Percentiles rank a stretch among this genome's conserved stretches.
These are phyloP conservation scores for Hydnum rufescens DNA, from an alignment of 768 basidiomycete genomes.

Conservation along the genomic window DNA sequence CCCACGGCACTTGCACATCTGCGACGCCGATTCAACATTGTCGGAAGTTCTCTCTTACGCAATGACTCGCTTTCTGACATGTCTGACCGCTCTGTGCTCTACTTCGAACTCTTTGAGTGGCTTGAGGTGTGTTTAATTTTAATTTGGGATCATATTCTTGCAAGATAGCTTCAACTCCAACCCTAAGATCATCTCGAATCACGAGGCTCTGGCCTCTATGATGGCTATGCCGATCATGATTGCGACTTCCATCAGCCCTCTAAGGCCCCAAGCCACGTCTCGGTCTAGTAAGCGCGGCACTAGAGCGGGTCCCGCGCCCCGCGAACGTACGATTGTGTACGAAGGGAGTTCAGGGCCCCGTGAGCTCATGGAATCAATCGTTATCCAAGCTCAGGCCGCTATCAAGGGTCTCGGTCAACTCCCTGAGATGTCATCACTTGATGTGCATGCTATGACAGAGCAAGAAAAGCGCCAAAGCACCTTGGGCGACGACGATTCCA, in stretches of 20 bases:
- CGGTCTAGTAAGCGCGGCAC: conserved; percentile 17
- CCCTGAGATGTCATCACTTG: conserved; percentile 20
- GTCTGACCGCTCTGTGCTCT: conserved; percentile 69
- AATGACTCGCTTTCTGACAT: conserved; percentile 91
- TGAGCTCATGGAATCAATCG: conserved; percentile 77
- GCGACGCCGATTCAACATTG: conserved; percentile 72
- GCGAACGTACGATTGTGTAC: conserved; percentile 70
- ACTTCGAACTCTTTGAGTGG: conserved; percentile 84
- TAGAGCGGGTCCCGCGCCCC: conserved; percentile 25
- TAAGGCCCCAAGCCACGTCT: conserved; percentile 28
- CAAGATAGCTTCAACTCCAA: too few relatives aligned
- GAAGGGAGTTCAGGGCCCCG: conserved; percentile 83
- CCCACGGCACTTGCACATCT: conserved; percentile 85
- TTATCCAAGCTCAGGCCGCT: conserved; percentile 83
- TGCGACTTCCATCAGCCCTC: conserved; percentile 43
- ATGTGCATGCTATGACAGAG: conserved; percentile 65
- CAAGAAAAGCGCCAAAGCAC: conserved; percentile 67
- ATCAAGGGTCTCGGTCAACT: conserved; percentile 65
- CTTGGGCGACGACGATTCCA: conserved; percentile 25
- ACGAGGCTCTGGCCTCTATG: conserved; percentile 85
- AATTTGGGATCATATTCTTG: neutral
- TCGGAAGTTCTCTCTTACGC: conserved; percentile 66
- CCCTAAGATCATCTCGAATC: conserved; percentile 68
- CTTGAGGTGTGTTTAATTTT: conserved; percentile 41
- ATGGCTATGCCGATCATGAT: conserved; percentile 96